Conservation (phyloP, 495 filamentous ascomycete genomes). For the Talaromyces thailandensis region DNA sequence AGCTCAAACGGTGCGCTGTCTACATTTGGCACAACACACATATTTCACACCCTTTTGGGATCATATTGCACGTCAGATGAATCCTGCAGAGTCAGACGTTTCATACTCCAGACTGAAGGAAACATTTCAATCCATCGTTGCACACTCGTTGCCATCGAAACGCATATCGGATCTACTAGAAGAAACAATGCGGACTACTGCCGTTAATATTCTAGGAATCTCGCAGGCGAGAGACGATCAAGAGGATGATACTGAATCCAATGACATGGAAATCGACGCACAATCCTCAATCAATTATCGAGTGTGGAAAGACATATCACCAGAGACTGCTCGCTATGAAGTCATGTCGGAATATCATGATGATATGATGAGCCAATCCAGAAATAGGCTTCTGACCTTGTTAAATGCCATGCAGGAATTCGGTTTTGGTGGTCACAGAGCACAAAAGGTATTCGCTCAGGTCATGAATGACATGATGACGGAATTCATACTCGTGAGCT, state of each 20-base stretch:
- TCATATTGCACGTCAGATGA: conserved; percentile 27
- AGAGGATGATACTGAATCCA: conserved; percentile 12
- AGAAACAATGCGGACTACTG: conserved; percentile 42
- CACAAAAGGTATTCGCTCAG: conserved; percentile 67
- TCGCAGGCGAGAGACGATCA: conserved; percentile 17
- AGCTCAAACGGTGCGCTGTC: conserved; percentile 27
- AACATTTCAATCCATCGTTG: conserved; percentile 57
- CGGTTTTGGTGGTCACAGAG: conserved; percentile 64
- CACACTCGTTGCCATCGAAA: conserved; percentile 50
- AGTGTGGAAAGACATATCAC: conserved; percentile 25
- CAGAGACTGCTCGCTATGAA: conserved; percentile 15
- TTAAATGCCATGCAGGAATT: conserved; percentile 57
- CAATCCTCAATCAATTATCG: conserved; percentile 30
- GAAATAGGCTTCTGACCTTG: conserved; percentile 45
- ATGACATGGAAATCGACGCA: conserved; percentile 31
- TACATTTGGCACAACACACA: conserved; percentile 34
- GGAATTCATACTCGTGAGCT: conserved; percentile 52
- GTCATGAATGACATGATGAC: conserved; percentile 64
- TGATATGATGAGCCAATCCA: conserved; percentile 27
- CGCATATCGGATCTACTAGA: conserved; percentile 41
- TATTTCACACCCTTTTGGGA: conserved; percentile 39
- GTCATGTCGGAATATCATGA: conserved; percentile 33
- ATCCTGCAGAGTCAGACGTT: conserved; percentile 18
- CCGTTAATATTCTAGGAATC: conserved; percentile 49
- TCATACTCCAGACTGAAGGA: conserved; percentile 43